Conservation (phyloP, 345 rosid species). For the Mallotus nudiflorus region DNA sequence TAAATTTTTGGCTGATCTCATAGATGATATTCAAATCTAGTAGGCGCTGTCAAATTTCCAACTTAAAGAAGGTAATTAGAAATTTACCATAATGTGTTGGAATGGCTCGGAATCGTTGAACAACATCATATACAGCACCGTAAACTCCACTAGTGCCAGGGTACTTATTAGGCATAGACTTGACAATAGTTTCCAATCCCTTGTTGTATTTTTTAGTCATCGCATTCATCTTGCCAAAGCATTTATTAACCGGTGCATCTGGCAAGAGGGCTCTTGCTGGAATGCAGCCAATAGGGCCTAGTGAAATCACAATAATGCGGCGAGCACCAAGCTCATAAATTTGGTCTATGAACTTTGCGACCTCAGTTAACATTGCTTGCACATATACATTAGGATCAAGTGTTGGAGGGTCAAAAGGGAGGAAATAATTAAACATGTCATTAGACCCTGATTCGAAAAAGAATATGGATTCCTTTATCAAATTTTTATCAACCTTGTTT, state of each 20-base stretch:
- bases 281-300: constrained; percentile 60
- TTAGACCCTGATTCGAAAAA: constrained; percentile 63
- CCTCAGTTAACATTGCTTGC: constrained; percentile 45
- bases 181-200: constrained; percentile 48
- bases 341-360: constrained; percentile 30
- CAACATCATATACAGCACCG: constrained; percentile 50
- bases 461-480: constrained; percentile 43
- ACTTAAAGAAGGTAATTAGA: background rate
- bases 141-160: constrained; percentile 46
- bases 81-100: constrained; percentile 55
- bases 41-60: too few relatives aligned
- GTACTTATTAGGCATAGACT: constrained; percentile 31
- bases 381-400: constrained; percentile 45
- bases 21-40: too few relatives aligned
- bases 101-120: constrained; percentile 41
- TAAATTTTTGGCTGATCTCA: too few relatives aligned
- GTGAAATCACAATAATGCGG: constrained; percentile 49
- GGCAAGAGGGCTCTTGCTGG: constrained; percentile 62
- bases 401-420: constrained; percentile 28
- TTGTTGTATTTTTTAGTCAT: constrained; percentile 55
- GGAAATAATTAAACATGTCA: constrained; percentile 56
- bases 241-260: constrained; percentile 40
- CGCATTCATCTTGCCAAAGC: constrained; percentile 52
- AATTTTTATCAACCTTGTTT: constrained; percentile 30
- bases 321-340: constrained; percentile 53